Base-by-base conservation (phyloP, 2,329 filamentous ascomycete species). In the Alternaria novae-zelandiae region DNA sequence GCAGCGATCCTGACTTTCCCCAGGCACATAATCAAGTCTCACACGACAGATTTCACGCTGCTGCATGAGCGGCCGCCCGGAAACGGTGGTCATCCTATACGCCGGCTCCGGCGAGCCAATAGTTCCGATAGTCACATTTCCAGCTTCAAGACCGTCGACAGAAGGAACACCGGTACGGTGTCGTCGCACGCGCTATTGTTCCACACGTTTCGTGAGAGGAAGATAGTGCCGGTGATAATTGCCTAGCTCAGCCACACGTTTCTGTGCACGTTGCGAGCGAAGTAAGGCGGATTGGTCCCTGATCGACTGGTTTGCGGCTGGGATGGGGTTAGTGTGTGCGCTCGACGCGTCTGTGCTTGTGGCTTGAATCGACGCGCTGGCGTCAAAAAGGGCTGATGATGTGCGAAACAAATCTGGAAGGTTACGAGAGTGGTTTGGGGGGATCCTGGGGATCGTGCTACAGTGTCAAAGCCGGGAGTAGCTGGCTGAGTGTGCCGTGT, bases 1-100 rank as follows among this genome's bases (percentile, higher is more conserved):
- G 50, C 21, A 59, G 59, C 59, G 49, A 65, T 62, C 63, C 21
- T 25, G 25, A 30, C 57, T 57, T 30, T 28, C 32, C 51, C 46
- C 43, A 50, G 30, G 63, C 63, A 56, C 50, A 30, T 30, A 41
- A 17, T 17, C 36, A 41, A 49, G 63, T 45, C 59, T 53, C 59
- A 47, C 59, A 43, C 21, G 13, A 46, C 21, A 51, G 9, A 4
- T 23, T 23, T 53, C 56, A 41, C 32, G 60, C 51, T 17, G 25
- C 28, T 23, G 26, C 30, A 56, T 47, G 25, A 10, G 41, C 53
- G 17, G 41, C 50, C 23, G 59, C 23, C 47, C 47, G 44, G 36
- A 2, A 41, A 10, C 36, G 36, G 36, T 41, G 36, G 36, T 41
- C 36, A 41, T 17, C 36, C 15, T 41, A 41, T 41, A 12, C 44